Evolutionary conservation across 2,329 filamentous ascomycete species (phyloP).

Genomic region (Remersonia thermophila): DNA sequence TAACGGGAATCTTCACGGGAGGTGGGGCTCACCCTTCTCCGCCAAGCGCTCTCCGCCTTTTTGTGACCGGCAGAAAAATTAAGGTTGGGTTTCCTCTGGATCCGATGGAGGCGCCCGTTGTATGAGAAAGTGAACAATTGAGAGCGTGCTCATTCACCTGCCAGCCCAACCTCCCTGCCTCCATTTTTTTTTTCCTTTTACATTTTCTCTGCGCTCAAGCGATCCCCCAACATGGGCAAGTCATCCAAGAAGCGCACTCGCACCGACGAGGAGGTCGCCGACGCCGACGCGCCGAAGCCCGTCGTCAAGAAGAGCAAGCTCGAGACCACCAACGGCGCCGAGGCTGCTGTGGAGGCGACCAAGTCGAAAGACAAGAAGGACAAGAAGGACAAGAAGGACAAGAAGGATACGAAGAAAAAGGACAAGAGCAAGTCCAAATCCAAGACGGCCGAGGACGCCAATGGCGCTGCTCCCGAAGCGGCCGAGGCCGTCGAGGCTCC

Average conservation of each 20-base stretch:
- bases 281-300: constrained; percentile 8
- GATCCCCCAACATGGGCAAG: constrained; percentile 12
- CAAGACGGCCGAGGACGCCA: background rate
- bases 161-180: background rate
- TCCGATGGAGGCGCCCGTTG: no score
- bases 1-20: no score
- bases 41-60: constrained; percentile 8
- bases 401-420: constrained; percentile 21
- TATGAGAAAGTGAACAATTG: no score
- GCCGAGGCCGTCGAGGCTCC: no score
- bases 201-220: background rate
- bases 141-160: background rate
- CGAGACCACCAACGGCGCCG: constrained; percentile 17
- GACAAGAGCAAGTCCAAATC: background rate
- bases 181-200: background rate
- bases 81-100: no score
- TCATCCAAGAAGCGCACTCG: constrained; percentile 17
- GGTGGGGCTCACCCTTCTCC: no score
- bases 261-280: constrained; percentile 15
- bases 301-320: constrained; percentile 20
- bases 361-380: constrained; percentile 23
- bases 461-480: no score
- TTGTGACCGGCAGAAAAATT: constrained; percentile 13
- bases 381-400: constrained; percentile 14
- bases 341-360: constrained; percentile 13